Percentiles rank a stretch among this genome's conserved stretches.
Conservation (phyloP, 805 yeast species). For the Suhomyces emberorum region DNA sequence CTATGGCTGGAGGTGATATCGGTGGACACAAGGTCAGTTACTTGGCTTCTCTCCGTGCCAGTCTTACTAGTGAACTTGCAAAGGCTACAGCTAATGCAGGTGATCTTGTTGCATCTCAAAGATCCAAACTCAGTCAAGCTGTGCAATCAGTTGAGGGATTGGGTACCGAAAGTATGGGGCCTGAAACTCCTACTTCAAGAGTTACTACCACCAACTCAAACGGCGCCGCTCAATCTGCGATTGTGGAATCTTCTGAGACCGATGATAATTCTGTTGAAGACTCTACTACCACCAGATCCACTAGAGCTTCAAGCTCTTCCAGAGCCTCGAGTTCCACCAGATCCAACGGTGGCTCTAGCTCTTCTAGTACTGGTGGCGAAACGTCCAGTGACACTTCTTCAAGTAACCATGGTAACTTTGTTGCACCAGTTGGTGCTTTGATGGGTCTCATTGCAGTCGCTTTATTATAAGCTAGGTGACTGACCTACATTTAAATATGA, state of each 20-base stretch:
- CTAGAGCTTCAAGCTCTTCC: slow-evolving; percentile 1
- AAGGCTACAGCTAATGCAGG: neutral
- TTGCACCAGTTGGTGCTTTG: slow-evolving; percentile 9
- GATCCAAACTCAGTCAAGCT: no score
- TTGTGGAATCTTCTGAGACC: no score
- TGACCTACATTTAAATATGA: no score
- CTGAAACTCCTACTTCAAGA: no score
- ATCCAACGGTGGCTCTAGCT: neutral
- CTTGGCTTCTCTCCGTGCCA: neutral
- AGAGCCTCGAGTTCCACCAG: slow-evolving; percentile 1
- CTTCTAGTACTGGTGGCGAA: neutral
- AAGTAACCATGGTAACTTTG: slow-evolving; percentile 4
- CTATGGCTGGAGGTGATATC: neutral
- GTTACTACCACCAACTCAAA: no score
- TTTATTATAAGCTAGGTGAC: slow-evolving; percentile 9
- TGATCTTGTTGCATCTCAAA: no score
- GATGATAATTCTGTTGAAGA: neutral
- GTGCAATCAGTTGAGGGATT: no score
- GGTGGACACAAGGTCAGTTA: neutral
- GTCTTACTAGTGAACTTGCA: neutral
- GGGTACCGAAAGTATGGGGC: no score
- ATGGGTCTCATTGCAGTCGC: slow-evolving; percentile 8
- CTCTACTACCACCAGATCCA: neutral
- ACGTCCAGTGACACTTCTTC: slow-evolving; percentile 4
- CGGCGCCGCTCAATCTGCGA: no score